phyloP scores from a whole-genome alignment of 2,329 filamentous ascomycete genomes.

The Emergomyces pasteurianus region DNA sequence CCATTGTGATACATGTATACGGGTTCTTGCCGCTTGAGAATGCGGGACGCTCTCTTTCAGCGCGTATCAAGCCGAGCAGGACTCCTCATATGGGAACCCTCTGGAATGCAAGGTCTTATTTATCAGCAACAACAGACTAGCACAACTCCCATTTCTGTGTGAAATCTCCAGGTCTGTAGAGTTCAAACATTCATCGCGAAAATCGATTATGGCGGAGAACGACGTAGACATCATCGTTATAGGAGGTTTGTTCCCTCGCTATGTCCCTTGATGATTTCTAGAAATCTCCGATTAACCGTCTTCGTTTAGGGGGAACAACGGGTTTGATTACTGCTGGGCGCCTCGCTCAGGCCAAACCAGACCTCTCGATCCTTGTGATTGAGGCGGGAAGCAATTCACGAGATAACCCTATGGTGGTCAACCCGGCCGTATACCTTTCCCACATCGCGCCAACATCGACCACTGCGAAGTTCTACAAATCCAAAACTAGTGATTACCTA shows the following conservation, averaged over 20 bases:
- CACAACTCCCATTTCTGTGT: not conserved
- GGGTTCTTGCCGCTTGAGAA: too few relatives aligned
- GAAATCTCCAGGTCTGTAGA: not conserved
- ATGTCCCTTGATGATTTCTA: not conserved
- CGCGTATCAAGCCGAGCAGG: too few relatives aligned
- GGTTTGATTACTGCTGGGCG: slow-evolving; percentile 40
- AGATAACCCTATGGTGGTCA: slow-evolving; percentile 38
- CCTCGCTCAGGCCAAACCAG: slow-evolving; percentile 40
- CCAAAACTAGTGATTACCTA: slow-evolving; percentile 29
- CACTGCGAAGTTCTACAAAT: slow-evolving; percentile 42
- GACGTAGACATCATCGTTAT: slow-evolving; percentile 1
- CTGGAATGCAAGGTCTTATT: too few relatives aligned
- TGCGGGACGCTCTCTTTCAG: too few relatives aligned
- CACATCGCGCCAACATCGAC: slow-evolving; percentile 40
- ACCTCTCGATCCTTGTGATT: slow-evolving; percentile 40
- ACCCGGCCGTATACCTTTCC: slow-evolving; percentile 40
- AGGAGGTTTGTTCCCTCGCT: not conserved
- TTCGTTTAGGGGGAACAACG: slow-evolving; percentile 33
- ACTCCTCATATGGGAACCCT: too few relatives aligned
- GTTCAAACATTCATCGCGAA: not conserved
- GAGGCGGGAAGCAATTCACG: slow-evolving; percentile 45
- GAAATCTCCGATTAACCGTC: not conserved
- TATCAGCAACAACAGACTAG: too few relatives aligned
- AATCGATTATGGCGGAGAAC: not conserved
- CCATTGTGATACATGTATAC: too few relatives aligned